Evolutionary conservation across 345 rosid species (phyloP).

Genomic region (Theobroma cacao): DNA sequence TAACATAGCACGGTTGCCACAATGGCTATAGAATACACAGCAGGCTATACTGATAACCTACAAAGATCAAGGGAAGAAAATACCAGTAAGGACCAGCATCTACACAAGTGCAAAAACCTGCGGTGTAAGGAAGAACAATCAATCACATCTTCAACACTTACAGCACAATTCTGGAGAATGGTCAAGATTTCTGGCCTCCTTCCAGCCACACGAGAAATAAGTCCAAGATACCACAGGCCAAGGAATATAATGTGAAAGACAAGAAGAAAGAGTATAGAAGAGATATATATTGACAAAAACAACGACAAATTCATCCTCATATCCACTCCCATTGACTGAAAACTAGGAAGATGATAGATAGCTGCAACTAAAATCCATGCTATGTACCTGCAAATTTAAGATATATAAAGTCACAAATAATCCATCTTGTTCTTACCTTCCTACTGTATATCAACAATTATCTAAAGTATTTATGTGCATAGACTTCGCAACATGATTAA

Average conservation of each 20-base stretch:
- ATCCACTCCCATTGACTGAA: constrained; percentile 99
- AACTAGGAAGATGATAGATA: constrained; percentile 97
- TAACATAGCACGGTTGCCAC: constrained; percentile 89
- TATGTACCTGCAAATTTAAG: constrained; percentile 67
- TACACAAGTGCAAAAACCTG: neutral
- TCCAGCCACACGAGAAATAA: constrained; percentile 94
- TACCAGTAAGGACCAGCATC: neutral
- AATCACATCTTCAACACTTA: constrained; percentile 39
- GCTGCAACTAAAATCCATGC: constrained; percentile 99
- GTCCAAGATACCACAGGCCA: constrained; percentile 91
- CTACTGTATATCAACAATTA: neutral
- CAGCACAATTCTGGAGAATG: constrained; percentile 91
- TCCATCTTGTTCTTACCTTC: neutral
- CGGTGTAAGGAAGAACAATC: neutral
- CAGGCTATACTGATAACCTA: constrained; percentile 98
- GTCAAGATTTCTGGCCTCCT: constrained; percentile 89
- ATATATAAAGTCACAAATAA: constrained; percentile 4
- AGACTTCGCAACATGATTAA: neutral
- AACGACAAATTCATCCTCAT: constrained; percentile 98
- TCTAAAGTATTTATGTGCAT: neutral
- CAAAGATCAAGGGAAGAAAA: constrained; percentile 16
- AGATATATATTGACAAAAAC: constrained; percentile 77
- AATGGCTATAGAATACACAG: constrained; percentile 97
- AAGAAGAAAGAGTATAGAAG: constrained; percentile 86
- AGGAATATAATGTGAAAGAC: constrained; percentile 91